phyloP scores from a whole-genome alignment of 768 basidiomycete genomes.

The Coprinopsis marcescibilis region DNA sequence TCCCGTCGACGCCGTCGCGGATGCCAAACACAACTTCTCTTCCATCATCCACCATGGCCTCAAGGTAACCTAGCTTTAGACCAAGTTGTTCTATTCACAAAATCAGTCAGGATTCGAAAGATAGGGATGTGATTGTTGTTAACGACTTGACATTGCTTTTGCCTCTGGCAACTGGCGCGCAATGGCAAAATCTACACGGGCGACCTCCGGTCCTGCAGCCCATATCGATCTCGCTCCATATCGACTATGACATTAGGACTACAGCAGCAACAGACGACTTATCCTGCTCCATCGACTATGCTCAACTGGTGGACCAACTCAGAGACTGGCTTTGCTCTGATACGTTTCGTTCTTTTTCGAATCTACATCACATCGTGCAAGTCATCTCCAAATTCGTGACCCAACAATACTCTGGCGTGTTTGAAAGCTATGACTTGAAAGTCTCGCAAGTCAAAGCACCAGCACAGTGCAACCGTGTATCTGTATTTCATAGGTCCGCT shows the following conservation, averaged over 20 bases:
- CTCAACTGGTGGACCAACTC: conserved; percentile 31
- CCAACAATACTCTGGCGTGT: conserved; percentile 25
- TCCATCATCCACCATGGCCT: not conserved
- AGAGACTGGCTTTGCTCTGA: conserved; percentile 21
- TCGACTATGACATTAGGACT: conserved; percentile 43
- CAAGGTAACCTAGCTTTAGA: conserved; percentile 9
- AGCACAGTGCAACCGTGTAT: conserved; percentile 42
- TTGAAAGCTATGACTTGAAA: conserved; percentile 25
- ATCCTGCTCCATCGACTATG: conserved; percentile 60
- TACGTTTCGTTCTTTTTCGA: conserved; percentile 27
- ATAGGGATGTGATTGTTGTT: conserved; percentile 35
- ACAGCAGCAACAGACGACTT: conserved; percentile 53
- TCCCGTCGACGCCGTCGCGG: conserved; percentile 11
- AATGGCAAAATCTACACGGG: conserved; percentile 33
- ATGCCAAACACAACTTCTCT: not conserved
- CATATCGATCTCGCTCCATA: conserved; percentile 43
- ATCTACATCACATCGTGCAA: conserved; percentile 42
- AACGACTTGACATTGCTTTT: conserved; percentile 42
- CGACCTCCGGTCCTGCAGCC: conserved; percentile 40
- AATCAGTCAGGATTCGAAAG: conserved; percentile 14
- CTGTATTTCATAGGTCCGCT: conserved; percentile 31
- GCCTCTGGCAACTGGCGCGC: conserved; percentile 34
- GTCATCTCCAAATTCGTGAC: conserved; percentile 36
- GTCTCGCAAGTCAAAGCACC: conserved; percentile 45
- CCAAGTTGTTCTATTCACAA: not conserved